Evolutionary conservation across 441 rosid genomes (phyloP).

Genomic region (Eutrema salsugineum): DNA sequence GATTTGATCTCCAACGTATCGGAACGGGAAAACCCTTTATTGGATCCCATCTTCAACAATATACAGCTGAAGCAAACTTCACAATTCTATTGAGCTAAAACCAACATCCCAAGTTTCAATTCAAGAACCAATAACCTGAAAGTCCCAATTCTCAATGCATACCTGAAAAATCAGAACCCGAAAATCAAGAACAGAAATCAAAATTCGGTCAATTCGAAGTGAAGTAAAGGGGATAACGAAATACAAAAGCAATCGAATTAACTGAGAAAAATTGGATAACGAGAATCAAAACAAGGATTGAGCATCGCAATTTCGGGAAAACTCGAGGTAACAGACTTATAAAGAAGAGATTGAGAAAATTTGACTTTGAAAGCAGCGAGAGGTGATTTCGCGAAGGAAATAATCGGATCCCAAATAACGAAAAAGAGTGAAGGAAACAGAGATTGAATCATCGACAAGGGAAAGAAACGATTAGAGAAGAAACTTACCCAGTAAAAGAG

Average conservation of each 20-base stretch:
- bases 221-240: neutral
- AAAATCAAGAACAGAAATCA: constrained; percentile 18
- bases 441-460: neutral
- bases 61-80: constrained; percentile 2
- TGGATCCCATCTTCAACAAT: constrained; percentile 41
- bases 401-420: neutral
- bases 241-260: neutral
- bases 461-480: neutral
- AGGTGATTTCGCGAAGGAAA: neutral
- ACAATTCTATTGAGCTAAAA: neutral
- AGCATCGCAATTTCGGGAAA: neutral
- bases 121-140: constrained; percentile 19
- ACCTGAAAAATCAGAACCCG: constrained; percentile 29
- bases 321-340: neutral
- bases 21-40: constrained; percentile 32
- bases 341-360: neutral
- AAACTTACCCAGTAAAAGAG: neutral
- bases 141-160: constrained; percentile 31
- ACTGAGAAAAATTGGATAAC: neutral
- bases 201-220: neutral
- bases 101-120: constrained; percentile 22
- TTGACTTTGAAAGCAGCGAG: neutral
- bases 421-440: neutral
- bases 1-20: constrained; percentile 61
- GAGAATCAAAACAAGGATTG: neutral